These are phyloP conservation scores for Heteromeles arbutifolia DNA, from an alignment of 306 rosid species.

Conservation along the genomic window DNA sequence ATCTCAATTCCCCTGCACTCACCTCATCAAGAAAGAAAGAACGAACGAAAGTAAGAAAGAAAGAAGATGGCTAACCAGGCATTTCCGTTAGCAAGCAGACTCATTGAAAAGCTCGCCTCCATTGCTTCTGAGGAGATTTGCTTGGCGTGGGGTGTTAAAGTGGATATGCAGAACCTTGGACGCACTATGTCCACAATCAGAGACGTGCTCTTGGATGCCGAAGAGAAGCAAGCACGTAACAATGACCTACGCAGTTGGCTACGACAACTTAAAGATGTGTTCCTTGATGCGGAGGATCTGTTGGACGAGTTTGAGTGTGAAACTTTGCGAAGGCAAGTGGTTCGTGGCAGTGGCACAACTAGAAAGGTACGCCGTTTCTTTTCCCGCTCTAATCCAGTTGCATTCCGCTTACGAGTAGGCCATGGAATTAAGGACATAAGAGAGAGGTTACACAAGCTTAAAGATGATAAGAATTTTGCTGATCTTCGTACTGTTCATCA, in stretches of 20 bases:
- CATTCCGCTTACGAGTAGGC: background rate
- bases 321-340: constrained; percentile 1
- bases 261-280: background rate
- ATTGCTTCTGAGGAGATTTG: constrained; percentile 9
- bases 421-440: constrained; percentile 7
- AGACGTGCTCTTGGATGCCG: constrained; percentile 27
- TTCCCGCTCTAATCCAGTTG: constrained; percentile 8
- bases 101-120: background rate
- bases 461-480: background rate
- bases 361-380: constrained; percentile 11
- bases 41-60: too few relatives aligned
- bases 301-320: constrained; percentile 25
- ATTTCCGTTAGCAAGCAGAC: background rate
- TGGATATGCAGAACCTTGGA: constrained; percentile 8
- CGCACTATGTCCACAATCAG: constrained; percentile 10
- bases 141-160: background rate
- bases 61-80: background rate
- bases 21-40: too few relatives aligned
- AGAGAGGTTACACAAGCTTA: constrained; percentile 6
- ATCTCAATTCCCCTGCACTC: too few relatives aligned
- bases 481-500: background rate
- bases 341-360: background rate
- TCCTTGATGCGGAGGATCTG: constrained; percentile 14
- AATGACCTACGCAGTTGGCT: constrained; percentile 1
- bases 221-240: constrained; percentile 11